A percentile compares a stretch with the other conserved stretches of the same genome.
phyloP scores from a whole-genome alignment of 129 eudicot species.

The carrot (Daucus carota) region DNA sequence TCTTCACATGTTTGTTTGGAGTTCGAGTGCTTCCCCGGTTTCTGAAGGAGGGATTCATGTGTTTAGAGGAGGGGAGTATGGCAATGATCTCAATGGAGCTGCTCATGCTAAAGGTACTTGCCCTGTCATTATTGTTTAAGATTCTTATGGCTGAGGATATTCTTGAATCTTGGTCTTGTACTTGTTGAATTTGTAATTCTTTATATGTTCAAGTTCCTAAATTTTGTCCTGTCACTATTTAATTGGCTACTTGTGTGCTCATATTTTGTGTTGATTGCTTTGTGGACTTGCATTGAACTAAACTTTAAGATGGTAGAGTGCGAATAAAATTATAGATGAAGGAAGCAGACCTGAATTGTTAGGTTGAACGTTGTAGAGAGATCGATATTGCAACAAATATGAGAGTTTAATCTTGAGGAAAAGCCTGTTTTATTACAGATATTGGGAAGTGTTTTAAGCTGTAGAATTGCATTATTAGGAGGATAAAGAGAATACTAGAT shows the following conservation, averaged over 20 bases:
- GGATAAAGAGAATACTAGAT: background rate
- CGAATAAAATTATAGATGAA: background rate
- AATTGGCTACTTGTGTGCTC: no score
- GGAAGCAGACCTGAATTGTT: background rate
- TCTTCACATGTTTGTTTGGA: slow-evolving; percentile 92
- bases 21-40: slow-evolving; percentile 83
- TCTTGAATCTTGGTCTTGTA: background rate
- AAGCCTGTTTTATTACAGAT: background rate
- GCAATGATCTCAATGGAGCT: slow-evolving; percentile 43
- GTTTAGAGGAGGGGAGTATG: slow-evolving; percentile 66
- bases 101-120: slow-evolving; percentile 60
- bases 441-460: no score
- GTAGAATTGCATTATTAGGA: background rate
- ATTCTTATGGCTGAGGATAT: background rate
- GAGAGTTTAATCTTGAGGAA: background rate
- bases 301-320: background rate
- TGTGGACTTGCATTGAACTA: background rate
- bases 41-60: slow-evolving; percentile 88
- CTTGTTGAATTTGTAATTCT: background rate
- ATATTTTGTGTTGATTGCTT: background rate
- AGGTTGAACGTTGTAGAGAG: background rate
- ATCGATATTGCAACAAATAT: background rate
- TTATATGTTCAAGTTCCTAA: background rate
- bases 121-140: background rate
- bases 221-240: background rate